Conservation (phyloP, 1,284 basidiomycete genomes). For the Austroboletus novae-zelandiae region DNA sequence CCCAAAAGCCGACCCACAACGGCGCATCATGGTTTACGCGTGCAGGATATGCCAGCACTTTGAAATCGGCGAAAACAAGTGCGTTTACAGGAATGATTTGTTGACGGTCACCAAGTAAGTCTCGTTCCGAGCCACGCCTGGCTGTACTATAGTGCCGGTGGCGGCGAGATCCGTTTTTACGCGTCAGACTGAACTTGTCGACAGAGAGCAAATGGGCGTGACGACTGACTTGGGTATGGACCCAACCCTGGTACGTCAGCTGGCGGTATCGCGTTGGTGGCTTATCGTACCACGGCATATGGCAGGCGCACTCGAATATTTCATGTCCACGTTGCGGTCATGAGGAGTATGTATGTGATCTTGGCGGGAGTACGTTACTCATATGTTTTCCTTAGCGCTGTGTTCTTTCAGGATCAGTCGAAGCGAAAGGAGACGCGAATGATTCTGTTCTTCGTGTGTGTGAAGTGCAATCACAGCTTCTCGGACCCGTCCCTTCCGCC, state of each 20-base stretch:
- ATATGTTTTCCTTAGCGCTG: constrained; percentile 55
- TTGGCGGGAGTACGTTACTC: constrained; percentile 4
- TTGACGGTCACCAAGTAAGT: constrained; percentile 90
- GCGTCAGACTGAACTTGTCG: constrained; percentile 1
- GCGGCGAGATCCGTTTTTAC: constrained; percentile 3
- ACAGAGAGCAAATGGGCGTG: constrained; percentile 89
- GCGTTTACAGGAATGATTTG: constrained; percentile 93
- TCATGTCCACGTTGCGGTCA: constrained; percentile 67
- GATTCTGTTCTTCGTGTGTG: constrained; percentile 92
- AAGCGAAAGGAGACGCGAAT: constrained; percentile 89
- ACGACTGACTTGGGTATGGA: constrained; percentile 89
- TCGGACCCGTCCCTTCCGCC: constrained; percentile 60
- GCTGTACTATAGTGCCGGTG: constrained; percentile 3
- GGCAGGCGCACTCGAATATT: constrained; percentile 71
- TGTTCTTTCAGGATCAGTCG: constrained; percentile 93
- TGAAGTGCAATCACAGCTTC: constrained; percentile 80
- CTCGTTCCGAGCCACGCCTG: background rate
- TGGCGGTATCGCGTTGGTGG: background rate
- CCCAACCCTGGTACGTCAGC: constrained; percentile 75
- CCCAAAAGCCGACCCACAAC: constrained; percentile 85
- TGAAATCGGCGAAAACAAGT: constrained; percentile 83
- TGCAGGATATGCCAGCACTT: constrained; percentile 92
- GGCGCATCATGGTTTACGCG: constrained; percentile 86
- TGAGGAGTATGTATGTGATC: constrained; percentile 58
- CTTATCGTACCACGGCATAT: background rate